Evolutionary conservation across 352 stramenopile species (phyloP).

Genomic region (Phytophthora fragariae): DNA sequence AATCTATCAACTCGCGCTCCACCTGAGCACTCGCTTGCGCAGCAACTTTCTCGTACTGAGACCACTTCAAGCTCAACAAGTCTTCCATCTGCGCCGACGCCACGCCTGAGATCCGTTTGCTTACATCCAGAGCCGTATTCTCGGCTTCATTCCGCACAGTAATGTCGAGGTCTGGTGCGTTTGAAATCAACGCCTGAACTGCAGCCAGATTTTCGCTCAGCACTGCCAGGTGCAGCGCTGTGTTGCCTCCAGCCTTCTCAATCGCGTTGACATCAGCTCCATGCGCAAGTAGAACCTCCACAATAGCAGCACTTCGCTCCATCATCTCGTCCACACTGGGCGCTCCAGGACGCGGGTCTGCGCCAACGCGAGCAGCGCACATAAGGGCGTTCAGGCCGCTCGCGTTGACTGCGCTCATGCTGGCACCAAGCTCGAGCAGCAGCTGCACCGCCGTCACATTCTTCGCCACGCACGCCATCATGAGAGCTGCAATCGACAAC

Average conservation of each 20-base stretch:
- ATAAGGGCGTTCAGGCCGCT: constrained; percentile 81
- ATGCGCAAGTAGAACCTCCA: constrained; percentile 54
- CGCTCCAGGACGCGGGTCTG: constrained; percentile 38
- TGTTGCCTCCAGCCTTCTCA: constrained; percentile 59
- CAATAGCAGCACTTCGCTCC: constrained; percentile 56
- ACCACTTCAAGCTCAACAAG: constrained; percentile 31
- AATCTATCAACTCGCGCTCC: constrained; percentile 39
- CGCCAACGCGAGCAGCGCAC: constrained; percentile 68
- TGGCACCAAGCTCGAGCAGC: constrained; percentile 55
- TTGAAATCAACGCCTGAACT: constrained; percentile 47
- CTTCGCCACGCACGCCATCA: constrained; percentile 89
- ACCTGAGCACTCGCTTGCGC: constrained; percentile 31
- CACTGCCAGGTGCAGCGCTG: constrained; percentile 79
- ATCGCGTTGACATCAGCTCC: constrained; percentile 53
- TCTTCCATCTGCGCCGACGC: constrained; percentile 37
- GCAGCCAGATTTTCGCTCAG: constrained; percentile 63
- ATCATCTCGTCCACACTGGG: constrained; percentile 42
- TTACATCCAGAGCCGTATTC: constrained; percentile 49
- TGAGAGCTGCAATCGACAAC: constrained; percentile 58
- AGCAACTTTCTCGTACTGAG: constrained; percentile 30
- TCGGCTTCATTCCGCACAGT: constrained; percentile 44
- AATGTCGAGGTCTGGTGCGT: constrained; percentile 29
- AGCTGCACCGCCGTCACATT: constrained; percentile 59
- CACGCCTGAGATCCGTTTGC: constrained; percentile 37
- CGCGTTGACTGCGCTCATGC: constrained; percentile 49